These are phyloP conservation scores for Agaricus bisporus DNA, from an alignment of 768 basidiomycete species.

Conservation along the genomic window DNA sequence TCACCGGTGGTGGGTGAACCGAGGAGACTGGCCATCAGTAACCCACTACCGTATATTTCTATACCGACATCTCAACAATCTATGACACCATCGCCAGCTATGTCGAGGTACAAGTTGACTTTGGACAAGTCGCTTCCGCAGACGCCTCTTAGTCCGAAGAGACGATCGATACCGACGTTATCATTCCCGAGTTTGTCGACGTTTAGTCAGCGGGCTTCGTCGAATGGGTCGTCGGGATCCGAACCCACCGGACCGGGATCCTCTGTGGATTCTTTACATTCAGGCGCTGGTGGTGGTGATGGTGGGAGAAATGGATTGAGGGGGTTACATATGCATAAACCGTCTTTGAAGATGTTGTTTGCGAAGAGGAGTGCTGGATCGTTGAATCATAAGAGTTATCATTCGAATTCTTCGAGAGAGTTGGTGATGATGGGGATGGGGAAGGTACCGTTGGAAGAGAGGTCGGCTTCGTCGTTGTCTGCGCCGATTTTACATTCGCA, in stretches of 20 bases:
- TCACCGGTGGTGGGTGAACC: slow-evolving; percentile 20
- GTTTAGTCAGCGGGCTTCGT: slow-evolving; percentile 1
- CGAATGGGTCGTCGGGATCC: slow-evolving; percentile 10
- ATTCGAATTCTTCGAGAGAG: too few species aligned
- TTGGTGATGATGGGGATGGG: not conserved
- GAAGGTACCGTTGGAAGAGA: not conserved
- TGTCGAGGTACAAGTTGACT: slow-evolving; percentile 11
- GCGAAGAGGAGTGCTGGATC: slow-evolving; percentile 35
- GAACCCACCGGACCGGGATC: slow-evolving; percentile 5
- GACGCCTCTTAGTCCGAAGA: slow-evolving; percentile 18
- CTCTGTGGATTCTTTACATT: slow-evolving; percentile 11
- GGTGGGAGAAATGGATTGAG: slow-evolving; percentile 23
- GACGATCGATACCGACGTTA: slow-evolving; percentile 33
- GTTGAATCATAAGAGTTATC: slow-evolving; percentile 16
- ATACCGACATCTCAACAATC: slow-evolving; percentile 24
- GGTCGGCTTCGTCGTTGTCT: not conserved
- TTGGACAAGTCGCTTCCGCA: slow-evolving; percentile 6
- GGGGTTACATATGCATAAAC: slow-evolving; percentile 48
- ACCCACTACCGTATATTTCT: slow-evolving; percentile 42
- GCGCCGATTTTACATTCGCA: too few species aligned
- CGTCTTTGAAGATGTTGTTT: slow-evolving; percentile 65
- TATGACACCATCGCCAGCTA: slow-evolving; percentile 16
- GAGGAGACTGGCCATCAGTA: slow-evolving; percentile 26
- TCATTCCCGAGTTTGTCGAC: slow-evolving; percentile 31
- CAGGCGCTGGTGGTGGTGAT: not conserved